phyloP scores from a whole-genome alignment of 2,329 filamentous ascomycete genomes.

The Alternaria angustiovoidea region DNA sequence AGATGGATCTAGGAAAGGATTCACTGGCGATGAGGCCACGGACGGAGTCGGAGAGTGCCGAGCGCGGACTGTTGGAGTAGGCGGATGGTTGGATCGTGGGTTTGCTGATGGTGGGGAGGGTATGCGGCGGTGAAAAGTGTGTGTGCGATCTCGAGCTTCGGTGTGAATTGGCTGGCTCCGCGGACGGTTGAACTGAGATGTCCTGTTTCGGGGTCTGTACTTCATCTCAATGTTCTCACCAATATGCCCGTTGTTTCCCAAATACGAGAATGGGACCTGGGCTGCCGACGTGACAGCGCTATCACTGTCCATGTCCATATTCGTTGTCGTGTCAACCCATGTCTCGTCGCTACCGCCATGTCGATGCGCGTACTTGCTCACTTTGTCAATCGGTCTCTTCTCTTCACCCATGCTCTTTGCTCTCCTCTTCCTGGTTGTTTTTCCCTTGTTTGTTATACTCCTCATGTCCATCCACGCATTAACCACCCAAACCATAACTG shows the following conservation, averaged over 20 bases:
- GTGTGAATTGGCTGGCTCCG: background rate
- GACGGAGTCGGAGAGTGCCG: background rate
- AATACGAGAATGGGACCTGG: background rate
- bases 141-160: background rate
- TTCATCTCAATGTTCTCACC: background rate
- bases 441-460: background rate
- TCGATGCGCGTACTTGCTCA: constrained; percentile 17
- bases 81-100: background rate
- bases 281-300: background rate
- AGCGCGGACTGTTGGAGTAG: background rate
- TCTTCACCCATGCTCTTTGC: background rate
- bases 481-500: constrained; percentile 19
- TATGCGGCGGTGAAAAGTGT: background rate
- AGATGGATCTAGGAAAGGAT: constrained; percentile 6
- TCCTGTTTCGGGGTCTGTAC: background rate
- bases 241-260: background rate
- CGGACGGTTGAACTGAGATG: background rate
- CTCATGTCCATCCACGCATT: constrained; percentile 1
- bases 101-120: background rate
- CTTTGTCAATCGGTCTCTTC: constrained; percentile 23
- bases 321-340: too few relatives aligned
- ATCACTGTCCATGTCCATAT: background rate
- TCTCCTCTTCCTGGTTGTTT: background rate
- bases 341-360: background rate
- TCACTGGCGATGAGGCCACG: background rate